These are phyloP conservation scores for Nakazawaea holstii DNA, from an alignment of 805 yeast genomes.

Conservation along the genomic window DNA sequence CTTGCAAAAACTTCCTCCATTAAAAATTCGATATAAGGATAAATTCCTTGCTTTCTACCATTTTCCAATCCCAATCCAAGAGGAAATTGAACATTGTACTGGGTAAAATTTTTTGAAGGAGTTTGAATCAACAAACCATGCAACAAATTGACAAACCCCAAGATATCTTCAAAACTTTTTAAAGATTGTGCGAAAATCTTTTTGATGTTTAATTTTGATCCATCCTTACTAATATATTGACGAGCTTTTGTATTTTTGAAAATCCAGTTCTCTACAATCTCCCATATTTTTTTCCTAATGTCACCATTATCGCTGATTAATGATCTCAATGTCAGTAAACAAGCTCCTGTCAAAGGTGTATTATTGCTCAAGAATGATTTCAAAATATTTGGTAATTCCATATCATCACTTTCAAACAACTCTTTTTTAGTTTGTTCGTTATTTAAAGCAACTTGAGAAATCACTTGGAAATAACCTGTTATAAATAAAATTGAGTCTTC, in stretches of 20 bases:
- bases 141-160: conserved; percentile 58
- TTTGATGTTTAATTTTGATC: conserved; percentile 22
- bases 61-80: conserved; percentile 49
- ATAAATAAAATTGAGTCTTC: conserved; percentile 77
- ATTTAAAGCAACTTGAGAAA: conserved; percentile 46
- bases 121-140: conserved; percentile 27
- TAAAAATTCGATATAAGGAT: conserved; percentile 77
- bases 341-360: conserved; percentile 37
- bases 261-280: conserved; percentile 63
- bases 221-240: conserved; percentile 13
- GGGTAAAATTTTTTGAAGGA: conserved; percentile 30
- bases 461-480: conserved; percentile 66
- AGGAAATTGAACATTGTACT: conserved; percentile 48
- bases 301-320: conserved; percentile 42
- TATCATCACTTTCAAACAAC: conserved; percentile 26
- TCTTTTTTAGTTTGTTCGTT: conserved; percentile 28
- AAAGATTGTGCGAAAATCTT: conserved; percentile 42
- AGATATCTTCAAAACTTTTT: conserved; percentile 45
- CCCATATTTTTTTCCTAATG: conserved; percentile 56
- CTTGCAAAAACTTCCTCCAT: conserved; percentile 61
- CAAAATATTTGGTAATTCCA: conserved; percentile 23
- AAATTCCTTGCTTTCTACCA: conserved; percentile 61
- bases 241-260: conserved; percentile 31
- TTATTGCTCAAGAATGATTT: conserved; percentile 20
- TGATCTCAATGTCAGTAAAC: conserved; percentile 50